Evolutionary conservation across 208 protist species (phyloP).

Genomic region (Trypanosoma lewisi): DNA sequence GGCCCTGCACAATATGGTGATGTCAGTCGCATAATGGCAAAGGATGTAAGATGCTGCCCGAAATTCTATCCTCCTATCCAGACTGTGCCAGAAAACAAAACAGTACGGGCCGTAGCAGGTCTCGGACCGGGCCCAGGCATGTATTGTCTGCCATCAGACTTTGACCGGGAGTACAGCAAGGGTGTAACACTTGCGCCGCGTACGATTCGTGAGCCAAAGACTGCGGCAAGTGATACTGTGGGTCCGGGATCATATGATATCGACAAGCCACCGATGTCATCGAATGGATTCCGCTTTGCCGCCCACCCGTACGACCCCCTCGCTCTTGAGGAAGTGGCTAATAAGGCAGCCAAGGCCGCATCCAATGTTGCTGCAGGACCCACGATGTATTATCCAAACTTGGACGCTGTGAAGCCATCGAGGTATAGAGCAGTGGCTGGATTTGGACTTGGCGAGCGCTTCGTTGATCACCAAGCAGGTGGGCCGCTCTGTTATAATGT

Average conservation of each 20-base stretch:
- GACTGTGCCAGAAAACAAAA: background rate
- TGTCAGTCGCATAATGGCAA: slow-evolving; percentile 46
- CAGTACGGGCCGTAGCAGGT: background rate
- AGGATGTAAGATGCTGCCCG: slow-evolving; percentile 48
- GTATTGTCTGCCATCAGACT: slow-evolving; percentile 63
- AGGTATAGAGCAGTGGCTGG: slow-evolving; percentile 13
- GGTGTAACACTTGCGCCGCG: slow-evolving; percentile 49
- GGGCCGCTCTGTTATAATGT: slow-evolving; percentile 23
- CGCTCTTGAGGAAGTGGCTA: background rate
- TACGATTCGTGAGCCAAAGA: background rate
- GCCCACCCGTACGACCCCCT: slow-evolving; percentile 23
- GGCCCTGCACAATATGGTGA: slow-evolving; percentile 56
- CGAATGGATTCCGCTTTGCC: slow-evolving; percentile 30
- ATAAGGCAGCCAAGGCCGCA: background rate
- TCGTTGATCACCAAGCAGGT: background rate
- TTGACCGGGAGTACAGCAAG: slow-evolving; percentile 74
- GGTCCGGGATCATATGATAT: slow-evolving; percentile 21
- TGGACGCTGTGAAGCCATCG: slow-evolving; percentile 25
- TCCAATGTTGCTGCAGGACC: background rate
- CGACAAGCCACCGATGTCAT: slow-evolving; percentile 8
- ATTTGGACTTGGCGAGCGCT: slow-evolving; percentile 21
- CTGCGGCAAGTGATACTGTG: background rate
- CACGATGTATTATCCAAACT: slow-evolving; percentile 27
- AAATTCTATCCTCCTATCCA: slow-evolving; percentile 35
- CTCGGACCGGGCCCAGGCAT: background rate